Evolutionary conservation across 108 stramenopile species (phyloP).

Genomic region (Skeletonema marinoi): DNA sequence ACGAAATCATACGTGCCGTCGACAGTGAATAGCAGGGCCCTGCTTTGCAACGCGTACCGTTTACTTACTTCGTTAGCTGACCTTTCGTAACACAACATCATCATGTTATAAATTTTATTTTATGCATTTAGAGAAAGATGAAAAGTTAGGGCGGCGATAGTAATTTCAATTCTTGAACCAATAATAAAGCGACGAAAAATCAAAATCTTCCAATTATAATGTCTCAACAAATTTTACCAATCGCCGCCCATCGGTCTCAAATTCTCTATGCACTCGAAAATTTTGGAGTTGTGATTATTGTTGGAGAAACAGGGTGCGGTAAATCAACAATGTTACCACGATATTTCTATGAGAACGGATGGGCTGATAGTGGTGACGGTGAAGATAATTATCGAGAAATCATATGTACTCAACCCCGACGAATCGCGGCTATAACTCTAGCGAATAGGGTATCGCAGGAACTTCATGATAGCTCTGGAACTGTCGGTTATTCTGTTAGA

Average conservation of each 20-base stretch:
- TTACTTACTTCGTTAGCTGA: too few relatives aligned
- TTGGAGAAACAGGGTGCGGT: constrained; percentile 96
- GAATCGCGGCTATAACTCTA: constrained; percentile 89
- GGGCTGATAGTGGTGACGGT: constrained; percentile 52
- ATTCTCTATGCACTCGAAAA: constrained; percentile 80
- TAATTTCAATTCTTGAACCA: too few relatives aligned
- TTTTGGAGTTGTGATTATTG: constrained; percentile 82
- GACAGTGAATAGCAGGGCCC: too few relatives aligned
- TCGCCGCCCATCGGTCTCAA: constrained; percentile 76
- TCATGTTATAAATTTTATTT: too few relatives aligned
- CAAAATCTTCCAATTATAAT: neutral
- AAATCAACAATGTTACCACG: constrained; percentile 96
- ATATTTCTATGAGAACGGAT: constrained; percentile 89
- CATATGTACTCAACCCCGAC: constrained; percentile 90
- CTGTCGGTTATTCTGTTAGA: constrained; percentile 83
- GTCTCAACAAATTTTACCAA: constrained; percentile 58
- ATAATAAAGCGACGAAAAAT: neutral
- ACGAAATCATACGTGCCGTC: too few relatives aligned
- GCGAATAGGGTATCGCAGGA: constrained; percentile 85
- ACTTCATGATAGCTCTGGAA: constrained; percentile 42
- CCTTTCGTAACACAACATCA: too few relatives aligned
- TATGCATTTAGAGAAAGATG: too few relatives aligned
- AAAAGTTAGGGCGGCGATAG: too few relatives aligned
- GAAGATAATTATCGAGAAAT: constrained; percentile 53
- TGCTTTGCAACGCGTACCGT: too few relatives aligned